These are phyloP conservation scores for Colletotrichum sp. DNA, from an alignment of 2,329 filamentous ascomycete species.

Conservation along the genomic window DNA sequence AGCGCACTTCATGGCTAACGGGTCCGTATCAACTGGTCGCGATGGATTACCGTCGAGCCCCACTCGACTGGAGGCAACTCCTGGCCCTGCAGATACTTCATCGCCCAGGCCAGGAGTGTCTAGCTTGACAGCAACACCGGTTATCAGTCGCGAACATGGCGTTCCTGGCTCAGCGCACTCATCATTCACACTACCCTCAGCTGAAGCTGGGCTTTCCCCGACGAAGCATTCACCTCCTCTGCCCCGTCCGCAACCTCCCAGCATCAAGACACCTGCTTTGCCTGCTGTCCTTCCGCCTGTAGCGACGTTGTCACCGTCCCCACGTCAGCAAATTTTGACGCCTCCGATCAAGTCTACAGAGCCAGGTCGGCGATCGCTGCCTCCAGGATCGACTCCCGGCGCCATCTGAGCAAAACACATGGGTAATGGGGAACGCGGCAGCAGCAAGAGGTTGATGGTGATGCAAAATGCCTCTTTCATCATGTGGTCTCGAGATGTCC, in stretches of 20 bases:
- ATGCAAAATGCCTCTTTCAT: background rate
- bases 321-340: conserved; percentile 61
- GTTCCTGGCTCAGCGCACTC: conserved; percentile 17
- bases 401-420: background rate
- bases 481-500: background rate
- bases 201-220: conserved; percentile 54
- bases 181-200: conserved; percentile 35
- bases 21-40: background rate
- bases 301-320: conserved; percentile 62
- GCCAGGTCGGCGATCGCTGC: conserved; percentile 15
- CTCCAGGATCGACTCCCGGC: background rate
- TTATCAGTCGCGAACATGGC: conserved; percentile 19
- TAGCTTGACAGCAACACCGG: conserved; percentile 19
- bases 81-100: background rate
- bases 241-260: conserved; percentile 21
- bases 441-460: background rate
- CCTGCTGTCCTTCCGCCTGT: conserved; percentile 61
- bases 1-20: background rate
- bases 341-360: conserved; percentile 63
- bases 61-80: background rate
- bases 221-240: conserved; percentile 56
- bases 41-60: background rate
- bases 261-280: conserved; percentile 20
- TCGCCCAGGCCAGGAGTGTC: conserved; percentile 15
- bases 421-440: background rate